Conservation (phyloP, 129 eudicot genomes). For the Oenanthe sinensis region DNA sequence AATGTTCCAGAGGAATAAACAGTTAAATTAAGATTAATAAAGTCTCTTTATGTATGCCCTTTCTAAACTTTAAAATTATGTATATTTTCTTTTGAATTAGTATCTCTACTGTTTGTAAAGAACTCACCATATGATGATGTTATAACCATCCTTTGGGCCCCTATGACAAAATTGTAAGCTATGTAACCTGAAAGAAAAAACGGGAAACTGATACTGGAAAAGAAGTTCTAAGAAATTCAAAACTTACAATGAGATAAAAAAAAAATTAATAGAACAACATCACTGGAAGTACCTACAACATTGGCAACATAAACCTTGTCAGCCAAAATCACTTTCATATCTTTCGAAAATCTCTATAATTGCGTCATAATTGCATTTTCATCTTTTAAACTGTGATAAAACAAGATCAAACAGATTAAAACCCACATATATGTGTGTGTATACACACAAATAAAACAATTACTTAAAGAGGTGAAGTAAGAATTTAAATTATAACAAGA, state of each 20-base stretch:
- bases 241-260: neutral
- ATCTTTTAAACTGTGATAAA: slow-evolving; percentile 32
- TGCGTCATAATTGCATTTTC: slow-evolving; percentile 17
- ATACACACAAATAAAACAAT: neutral
- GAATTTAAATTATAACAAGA: too few relatives aligned
- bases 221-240: neutral
- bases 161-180: too few relatives aligned
- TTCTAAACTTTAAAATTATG: neutral
- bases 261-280: neutral
- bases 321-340: slow-evolving; percentile 53
- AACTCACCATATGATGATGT: slow-evolving; percentile 74
- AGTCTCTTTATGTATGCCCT: neutral
- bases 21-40: neutral
- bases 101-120: neutral
- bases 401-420: neutral
- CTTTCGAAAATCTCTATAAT: slow-evolving; percentile 40
- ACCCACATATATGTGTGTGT: neutral
- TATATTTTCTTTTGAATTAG: neutral
- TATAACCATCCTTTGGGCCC: slow-evolving; percentile 96
- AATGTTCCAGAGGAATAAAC: neutral
- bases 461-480: neutral
- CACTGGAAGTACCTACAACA: slow-evolving; percentile 54
- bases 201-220: neutral
- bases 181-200: slow-evolving; percentile 46
- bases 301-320: slow-evolving; percentile 66